Evolutionary conservation across 2,329 filamentous ascomycete genomes (phyloP).

Genomic region (Rhinocladiella similis): DNA sequence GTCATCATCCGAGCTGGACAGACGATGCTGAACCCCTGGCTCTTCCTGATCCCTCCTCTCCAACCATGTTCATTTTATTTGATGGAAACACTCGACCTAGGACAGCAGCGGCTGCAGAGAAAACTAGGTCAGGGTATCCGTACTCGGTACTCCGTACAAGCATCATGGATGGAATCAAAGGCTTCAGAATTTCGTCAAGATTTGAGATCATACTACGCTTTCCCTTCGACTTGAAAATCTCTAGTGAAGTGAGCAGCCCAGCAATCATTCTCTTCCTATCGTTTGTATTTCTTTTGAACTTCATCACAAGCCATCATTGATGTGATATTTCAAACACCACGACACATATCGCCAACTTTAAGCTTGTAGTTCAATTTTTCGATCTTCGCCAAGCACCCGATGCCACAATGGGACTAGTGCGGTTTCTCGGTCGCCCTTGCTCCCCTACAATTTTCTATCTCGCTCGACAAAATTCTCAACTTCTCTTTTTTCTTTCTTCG

Average conservation of each 20-base stretch:
- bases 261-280: conserved; percentile 52
- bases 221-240: not conserved
- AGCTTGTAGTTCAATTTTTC: not conserved
- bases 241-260: conserved; percentile 12
- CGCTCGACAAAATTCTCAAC: not conserved
- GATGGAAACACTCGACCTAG: too few species aligned
- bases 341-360: not conserved
- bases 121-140: too few species aligned
- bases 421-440: not conserved
- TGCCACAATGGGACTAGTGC: conserved; percentile 5
- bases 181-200: conserved; percentile 33
- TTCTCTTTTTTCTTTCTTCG: conserved; percentile 39
- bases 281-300: conserved; percentile 37
- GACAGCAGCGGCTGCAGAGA: too few species aligned
- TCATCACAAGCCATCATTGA: conserved; percentile 45
- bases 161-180: not conserved
- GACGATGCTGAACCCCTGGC: too few species aligned
- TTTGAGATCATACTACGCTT: conserved; percentile 22
- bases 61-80: too few species aligned
- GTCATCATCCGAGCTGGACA: too few species aligned
- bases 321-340: conserved; percentile 2
- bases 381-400: conserved; percentile 12
- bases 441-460: conserved; percentile 6
- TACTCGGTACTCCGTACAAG: not conserved
- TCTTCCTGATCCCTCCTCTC: too few species aligned